These are phyloP conservation scores for Cercis canadensis DNA, from an alignment of 306 rosid genomes.

Conservation along the genomic window DNA sequence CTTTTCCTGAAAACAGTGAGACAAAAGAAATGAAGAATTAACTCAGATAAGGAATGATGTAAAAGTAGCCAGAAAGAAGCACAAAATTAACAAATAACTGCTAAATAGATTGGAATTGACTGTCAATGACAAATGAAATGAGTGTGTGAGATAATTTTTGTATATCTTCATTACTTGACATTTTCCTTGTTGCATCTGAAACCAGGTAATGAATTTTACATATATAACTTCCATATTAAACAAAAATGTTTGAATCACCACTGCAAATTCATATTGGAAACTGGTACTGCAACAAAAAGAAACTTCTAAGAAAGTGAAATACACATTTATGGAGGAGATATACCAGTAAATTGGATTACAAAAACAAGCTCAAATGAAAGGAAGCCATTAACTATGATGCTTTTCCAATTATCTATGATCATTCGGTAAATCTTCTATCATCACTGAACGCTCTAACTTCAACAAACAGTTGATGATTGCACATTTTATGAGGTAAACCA, in stretches of 20 bases:
- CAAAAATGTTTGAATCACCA: no score
- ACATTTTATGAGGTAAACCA: background rate
- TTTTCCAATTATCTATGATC: background rate
- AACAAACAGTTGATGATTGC: background rate
- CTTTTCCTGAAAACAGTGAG: conserved; percentile 63
- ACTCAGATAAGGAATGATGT: background rate
- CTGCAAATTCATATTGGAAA: no score
- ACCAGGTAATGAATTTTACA: background rate
- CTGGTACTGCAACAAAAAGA: no score
- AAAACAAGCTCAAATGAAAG: background rate
- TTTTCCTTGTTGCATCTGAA: no score
- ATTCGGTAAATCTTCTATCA: background rate
- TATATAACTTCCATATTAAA: no score
- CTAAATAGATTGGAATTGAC: conserved; percentile 3
- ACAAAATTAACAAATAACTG: background rate
- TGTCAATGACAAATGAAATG: background rate
- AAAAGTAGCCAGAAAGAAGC: conserved; percentile 1
- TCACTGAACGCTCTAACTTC: background rate
- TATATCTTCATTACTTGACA: background rate
- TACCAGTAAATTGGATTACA: background rate
- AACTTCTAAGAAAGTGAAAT: no score
- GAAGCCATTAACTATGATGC: background rate
- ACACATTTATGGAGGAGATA: no score
- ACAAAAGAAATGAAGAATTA: background rate
- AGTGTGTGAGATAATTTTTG: background rate